Percentiles rank a stretch among this genome's conserved stretches.
These are phyloP conservation scores for Ophiorrhiza pumila DNA, from an alignment of 257 asterid species.

Conservation along the genomic window DNA sequence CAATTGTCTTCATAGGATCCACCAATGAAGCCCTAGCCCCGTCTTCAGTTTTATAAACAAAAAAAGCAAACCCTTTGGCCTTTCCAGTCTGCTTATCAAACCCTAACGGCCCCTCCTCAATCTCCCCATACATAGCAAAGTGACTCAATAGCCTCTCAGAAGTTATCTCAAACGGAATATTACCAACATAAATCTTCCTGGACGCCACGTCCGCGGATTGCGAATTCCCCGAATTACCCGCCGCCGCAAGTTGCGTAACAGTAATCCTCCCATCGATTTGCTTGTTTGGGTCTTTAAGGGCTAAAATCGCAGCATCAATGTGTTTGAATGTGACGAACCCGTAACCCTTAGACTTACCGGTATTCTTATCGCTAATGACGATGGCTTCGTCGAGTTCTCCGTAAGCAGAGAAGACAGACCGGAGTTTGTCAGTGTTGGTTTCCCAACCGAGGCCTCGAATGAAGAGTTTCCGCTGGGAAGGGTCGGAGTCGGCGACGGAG, in stretches of 20 bases:
- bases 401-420: slow-evolving; percentile 55
- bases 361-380: slow-evolving; percentile 72
- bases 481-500: slow-evolving; percentile 76
- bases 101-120: slow-evolving; percentile 97
- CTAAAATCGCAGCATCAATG: slow-evolving; percentile 73
- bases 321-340: slow-evolving; percentile 90
- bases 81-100: slow-evolving; percentile 97
- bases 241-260: slow-evolving; percentile 84
- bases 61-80: slow-evolving; percentile 89
- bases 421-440: slow-evolving; percentile 81
- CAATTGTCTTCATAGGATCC: slow-evolving; percentile 72
- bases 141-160: slow-evolving; percentile 72
- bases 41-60: slow-evolving; percentile 88
- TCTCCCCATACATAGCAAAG: slow-evolving; percentile 78
- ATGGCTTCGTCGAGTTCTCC: slow-evolving; percentile 91
- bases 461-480: slow-evolving; percentile 75
- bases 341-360: slow-evolving; percentile 81
- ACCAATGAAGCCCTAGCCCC: slow-evolving; percentile 75
- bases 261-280: slow-evolving; percentile 95
- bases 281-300: slow-evolving; percentile 77
- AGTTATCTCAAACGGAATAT: slow-evolving; percentile 82
- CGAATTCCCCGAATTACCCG: slow-evolving; percentile 63
- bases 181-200: slow-evolving; percentile 95
- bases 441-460: slow-evolving; percentile 99
- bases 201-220: slow-evolving; percentile 56